phyloP scores from a whole-genome alignment of 2,329 filamentous ascomycete species.

The Xylariales sp. region DNA sequence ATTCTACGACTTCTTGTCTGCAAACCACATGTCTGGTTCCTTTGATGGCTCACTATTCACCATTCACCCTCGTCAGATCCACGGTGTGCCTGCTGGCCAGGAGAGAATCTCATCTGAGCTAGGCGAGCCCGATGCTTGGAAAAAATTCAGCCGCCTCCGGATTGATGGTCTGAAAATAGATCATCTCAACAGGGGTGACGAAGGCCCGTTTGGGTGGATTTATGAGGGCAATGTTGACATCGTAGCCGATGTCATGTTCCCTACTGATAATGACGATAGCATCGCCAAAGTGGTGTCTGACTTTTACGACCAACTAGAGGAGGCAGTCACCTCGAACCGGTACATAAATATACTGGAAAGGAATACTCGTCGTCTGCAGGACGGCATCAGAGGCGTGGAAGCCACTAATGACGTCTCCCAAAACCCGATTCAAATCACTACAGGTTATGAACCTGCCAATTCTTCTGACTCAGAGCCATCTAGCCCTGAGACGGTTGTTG shows the following conservation, averaged over 20 bases:
- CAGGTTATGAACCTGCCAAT: constrained; percentile 10
- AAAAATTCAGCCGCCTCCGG: constrained; percentile 88
- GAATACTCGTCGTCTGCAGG: constrained; percentile 22
- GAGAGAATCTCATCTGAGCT: constrained; percentile 52
- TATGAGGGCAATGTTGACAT: constrained; percentile 97
- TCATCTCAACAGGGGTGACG: constrained; percentile 87
- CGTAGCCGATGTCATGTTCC: constrained; percentile 91
- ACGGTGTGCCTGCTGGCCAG: constrained; percentile 67
- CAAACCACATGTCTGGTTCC: constrained; percentile 92
- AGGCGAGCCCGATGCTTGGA: constrained; percentile 73
- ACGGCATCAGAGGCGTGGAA: constrained; percentile 16
- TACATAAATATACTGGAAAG: constrained; percentile 57
- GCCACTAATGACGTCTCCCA: constrained; percentile 8
- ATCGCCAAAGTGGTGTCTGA: constrained; percentile 94
- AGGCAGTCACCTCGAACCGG: constrained; percentile 77
- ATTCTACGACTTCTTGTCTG: constrained; percentile 94
- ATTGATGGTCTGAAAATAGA: constrained; percentile 95
- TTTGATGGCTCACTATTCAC: constrained; percentile 96
- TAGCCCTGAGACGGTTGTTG: not conserved
- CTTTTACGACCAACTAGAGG: constrained; percentile 93
- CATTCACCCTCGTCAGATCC: constrained; percentile 89
- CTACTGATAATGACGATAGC: constrained; percentile 79
- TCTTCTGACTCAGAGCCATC: not conserved
- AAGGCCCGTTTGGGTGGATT: constrained; percentile 96
- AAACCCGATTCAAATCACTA: constrained; percentile 4